These are phyloP conservation scores for Termitomyces sp. DNA, from an alignment of 768 basidiomycete species.

Conservation along the genomic window DNA sequence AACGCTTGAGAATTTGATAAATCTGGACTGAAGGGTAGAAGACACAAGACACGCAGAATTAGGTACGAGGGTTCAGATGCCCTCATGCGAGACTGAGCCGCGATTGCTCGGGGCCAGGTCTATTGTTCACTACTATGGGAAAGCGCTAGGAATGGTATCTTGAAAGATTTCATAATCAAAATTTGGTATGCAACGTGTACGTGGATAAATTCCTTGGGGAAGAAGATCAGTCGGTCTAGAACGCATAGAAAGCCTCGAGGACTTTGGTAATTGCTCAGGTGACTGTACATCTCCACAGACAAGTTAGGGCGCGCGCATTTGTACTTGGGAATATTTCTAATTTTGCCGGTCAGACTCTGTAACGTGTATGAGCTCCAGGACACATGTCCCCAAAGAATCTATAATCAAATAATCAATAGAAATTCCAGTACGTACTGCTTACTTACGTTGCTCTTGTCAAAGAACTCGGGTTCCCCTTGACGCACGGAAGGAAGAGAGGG, in stretches of 20 bases:
- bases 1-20: conserved; percentile 2
- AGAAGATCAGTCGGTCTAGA: background rate
- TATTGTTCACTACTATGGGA: background rate
- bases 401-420: background rate
- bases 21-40: background rate
- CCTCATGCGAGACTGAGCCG: too few species aligned
- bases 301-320: background rate
- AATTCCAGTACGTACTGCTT: background rate
- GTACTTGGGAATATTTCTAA: background rate
- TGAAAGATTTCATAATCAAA: background rate
- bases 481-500: background rate
- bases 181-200: background rate
- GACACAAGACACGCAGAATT: background rate
- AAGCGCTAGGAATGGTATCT: background rate
- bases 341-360: background rate
- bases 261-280: background rate
- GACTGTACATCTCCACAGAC: background rate
- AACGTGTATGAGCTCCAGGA: background rate
- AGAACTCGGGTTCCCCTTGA: background rate
- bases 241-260: background rate
- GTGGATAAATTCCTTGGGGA: too few species aligned
- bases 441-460: background rate
- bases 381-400: background rate
- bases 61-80: background rate
- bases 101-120: background rate